phyloP scores from a whole-genome alignment of 177 flowering plant genomes.

The Vitis hybrid region DNA sequence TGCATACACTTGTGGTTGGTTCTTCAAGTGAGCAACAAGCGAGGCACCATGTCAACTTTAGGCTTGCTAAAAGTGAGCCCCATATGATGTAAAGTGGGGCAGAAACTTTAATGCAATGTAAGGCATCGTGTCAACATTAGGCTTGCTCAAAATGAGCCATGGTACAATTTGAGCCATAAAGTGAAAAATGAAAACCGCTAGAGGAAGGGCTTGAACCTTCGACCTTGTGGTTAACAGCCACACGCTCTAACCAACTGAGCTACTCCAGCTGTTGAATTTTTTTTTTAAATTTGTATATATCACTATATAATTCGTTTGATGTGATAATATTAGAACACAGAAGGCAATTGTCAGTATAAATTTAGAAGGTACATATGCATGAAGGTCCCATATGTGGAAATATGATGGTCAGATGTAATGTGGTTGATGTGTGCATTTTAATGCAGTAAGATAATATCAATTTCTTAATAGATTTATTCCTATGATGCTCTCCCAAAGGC shows the following conservation, averaged over 20 bases:
- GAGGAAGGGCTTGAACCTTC: constrained; percentile 8
- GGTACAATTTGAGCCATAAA: too few relatives aligned
- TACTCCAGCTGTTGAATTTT: background rate
- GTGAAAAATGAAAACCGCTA: background rate
- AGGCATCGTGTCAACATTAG: too few relatives aligned
- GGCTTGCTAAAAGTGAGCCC: constrained; percentile 12
- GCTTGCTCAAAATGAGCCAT: too few relatives aligned
- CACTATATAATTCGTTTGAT: background rate
- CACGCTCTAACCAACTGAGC: constrained; percentile 38
- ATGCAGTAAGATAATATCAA: too few relatives aligned
- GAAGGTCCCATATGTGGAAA: too few relatives aligned
- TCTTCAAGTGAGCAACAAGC: constrained; percentile 38
- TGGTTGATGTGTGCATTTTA: too few relatives aligned
- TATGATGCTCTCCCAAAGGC: background rate
- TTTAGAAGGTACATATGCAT: too few relatives aligned
- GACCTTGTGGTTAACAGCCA: constrained; percentile 35
- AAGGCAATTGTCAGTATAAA: too few relatives aligned
- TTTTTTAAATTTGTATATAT: constrained; percentile 15
- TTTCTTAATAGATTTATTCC: too few relatives aligned
- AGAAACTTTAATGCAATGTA: constrained; percentile 3
- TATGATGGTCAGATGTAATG: too few relatives aligned
- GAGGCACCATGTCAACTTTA: constrained; percentile 31
- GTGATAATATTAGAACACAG: too few relatives aligned
- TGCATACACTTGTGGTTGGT: constrained; percentile 40
- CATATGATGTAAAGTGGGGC: background rate